phyloP scores from a whole-genome alignment of 495 filamentous ascomycete genomes.

The Barbatosphaeria neglecta region DNA sequence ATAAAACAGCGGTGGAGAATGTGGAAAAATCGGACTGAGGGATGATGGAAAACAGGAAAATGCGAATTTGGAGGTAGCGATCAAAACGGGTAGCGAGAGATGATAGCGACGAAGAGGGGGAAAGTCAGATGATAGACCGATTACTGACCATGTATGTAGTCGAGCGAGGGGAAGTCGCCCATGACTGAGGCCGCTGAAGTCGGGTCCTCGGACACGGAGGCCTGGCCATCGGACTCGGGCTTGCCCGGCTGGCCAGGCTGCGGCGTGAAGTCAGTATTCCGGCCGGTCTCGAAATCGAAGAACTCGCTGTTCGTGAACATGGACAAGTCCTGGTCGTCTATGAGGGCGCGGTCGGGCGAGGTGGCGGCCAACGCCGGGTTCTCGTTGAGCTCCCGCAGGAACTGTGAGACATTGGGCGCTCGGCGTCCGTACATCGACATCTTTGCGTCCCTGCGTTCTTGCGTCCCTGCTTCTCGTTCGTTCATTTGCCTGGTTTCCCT shows the following conservation, averaged over 20 bases:
- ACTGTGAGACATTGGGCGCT: constrained; percentile 74
- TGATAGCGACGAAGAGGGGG: too few species aligned
- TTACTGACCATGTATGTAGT: constrained; percentile 25
- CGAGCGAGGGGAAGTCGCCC: constrained; percentile 24
- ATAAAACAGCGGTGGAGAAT: background rate
- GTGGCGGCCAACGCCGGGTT: constrained; percentile 51
- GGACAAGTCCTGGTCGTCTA: constrained; percentile 49
- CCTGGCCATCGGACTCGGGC: constrained; percentile 17
- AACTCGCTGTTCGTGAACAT: constrained; percentile 92
- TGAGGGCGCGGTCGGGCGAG: constrained; percentile 45
- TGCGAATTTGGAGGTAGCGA: too few species aligned
- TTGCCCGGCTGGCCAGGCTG: constrained; percentile 19
- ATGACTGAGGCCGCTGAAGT: constrained; percentile 20
- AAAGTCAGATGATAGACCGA: constrained; percentile 1
- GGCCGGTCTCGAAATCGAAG: constrained; percentile 66
- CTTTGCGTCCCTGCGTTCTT: background rate
- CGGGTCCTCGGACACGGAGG: constrained; percentile 23
- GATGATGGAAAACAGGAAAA: background rate
- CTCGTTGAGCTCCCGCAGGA: constrained; percentile 78
- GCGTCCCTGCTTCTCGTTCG: background rate
- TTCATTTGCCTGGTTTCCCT: too few species aligned
- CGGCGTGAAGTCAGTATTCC: constrained; percentile 26
- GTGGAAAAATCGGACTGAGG: too few species aligned
- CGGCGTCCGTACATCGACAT: constrained; percentile 62
- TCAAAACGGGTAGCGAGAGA: too few species aligned